Base-by-base conservation (phyloP, 73 alveolate species). In the Urostyla sp. region DNA sequence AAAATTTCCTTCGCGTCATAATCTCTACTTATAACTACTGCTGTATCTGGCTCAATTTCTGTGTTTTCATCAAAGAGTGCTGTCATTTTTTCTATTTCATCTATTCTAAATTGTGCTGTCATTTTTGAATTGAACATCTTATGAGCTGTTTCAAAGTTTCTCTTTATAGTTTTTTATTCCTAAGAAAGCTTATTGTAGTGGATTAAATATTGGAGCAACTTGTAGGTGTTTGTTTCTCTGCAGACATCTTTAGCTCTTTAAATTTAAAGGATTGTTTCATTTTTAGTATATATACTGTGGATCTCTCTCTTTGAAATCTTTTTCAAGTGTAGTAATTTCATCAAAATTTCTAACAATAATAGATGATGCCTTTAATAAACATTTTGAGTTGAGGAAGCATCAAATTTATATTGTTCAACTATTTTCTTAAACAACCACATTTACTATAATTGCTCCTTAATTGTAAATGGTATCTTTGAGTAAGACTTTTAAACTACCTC, bases 11-110 rank as follows among this genome's bases (percentile, higher is more conserved):
- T 20, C 35, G 72, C 83, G 7, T 69, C 83, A 28, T 69, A 69
- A 35, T 69, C 83, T 49, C 83, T 69, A 7, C 53, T 15, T 4
- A 69, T 69, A 1, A 69, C 83, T 0, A 69, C 83, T 20, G 83
- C 83, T 4, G 83, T 69, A 30, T 69, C 83, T 24, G 83, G 83
- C 38, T 69, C 83, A 32, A 69, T 69, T 23, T 69, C 83, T 1
- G 83, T 69, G 34, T 46, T 23, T 45, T 69, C 83, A 31, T 69
- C 83, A 49, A 69, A 69, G 53, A 69, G 13, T 21, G 49, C 7
- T n/a, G 83, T 69, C 83, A 69, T 69, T 69, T 69, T 69, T 28
- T 69, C 83, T 1, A 69, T 69, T 32, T 69, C 83, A 69, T 69
- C 83, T 4, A 69, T 69, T 69, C 83, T 69, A 37, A 69, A 69